Conservation (phyloP, 2,329 filamentous ascomycete species). For the Paraphoma chrysanthemicola region DNA sequence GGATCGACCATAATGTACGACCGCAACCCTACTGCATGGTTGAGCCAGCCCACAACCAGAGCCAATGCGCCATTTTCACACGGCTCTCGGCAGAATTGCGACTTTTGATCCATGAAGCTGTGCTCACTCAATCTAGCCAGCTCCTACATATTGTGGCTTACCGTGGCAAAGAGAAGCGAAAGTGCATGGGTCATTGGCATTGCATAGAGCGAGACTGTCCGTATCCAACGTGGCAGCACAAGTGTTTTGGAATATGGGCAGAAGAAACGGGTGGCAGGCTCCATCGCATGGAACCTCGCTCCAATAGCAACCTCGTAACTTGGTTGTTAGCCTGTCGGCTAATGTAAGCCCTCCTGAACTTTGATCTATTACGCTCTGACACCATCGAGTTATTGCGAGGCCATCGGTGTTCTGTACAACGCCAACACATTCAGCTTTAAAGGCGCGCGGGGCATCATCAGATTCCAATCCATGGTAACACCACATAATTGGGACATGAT, state of each 20-base stretch:
- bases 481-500: conserved; percentile 9
- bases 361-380: not conserved
- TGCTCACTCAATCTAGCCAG: conserved; percentile 6
- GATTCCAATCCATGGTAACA: conserved; percentile 2
- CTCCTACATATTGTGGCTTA: conserved; percentile 14
- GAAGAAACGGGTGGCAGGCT: not conserved
- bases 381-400: conserved; percentile 8
- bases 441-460: conserved; percentile 7
- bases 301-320: conserved; percentile 5
- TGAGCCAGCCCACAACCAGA: not conserved
- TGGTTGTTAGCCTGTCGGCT: conserved; percentile 9
- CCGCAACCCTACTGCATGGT: not conserved
- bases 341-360: conserved; percentile 4
- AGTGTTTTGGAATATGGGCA: conserved; percentile 11
- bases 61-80: not conserved
- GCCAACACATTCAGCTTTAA: conserved; percentile 13
- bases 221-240: conserved; percentile 18
- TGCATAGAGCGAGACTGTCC: conserved; percentile 8
- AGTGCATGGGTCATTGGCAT: conserved; percentile 9
- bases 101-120: conserved; percentile 11
- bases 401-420: conserved; percentile 13
- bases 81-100: conserved; percentile 9
- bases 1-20: not conserved
- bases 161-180: not conserved
- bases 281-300: not conserved